These are phyloP conservation scores for Mycena galericulata DNA, from an alignment of 768 basidiomycete species.

Conservation along the genomic window DNA sequence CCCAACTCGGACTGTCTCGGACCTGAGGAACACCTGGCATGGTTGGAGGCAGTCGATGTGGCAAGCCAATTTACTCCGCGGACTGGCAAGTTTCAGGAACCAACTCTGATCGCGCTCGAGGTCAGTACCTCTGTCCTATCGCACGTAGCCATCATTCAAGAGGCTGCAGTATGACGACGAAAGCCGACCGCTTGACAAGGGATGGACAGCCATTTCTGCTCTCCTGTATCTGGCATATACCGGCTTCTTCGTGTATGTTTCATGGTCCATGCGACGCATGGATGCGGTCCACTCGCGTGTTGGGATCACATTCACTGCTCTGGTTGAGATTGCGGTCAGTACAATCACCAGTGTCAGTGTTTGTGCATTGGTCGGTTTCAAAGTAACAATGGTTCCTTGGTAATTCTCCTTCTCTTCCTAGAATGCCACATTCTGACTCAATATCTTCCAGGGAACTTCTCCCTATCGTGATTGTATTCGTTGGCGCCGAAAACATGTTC, in stretches of 20 bases:
- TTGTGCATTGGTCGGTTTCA: slow-evolving; percentile 90
- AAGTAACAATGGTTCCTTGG: slow-evolving; percentile 92
- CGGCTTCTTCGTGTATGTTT: slow-evolving; percentile 80
- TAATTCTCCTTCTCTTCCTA: slow-evolving; percentile 42
- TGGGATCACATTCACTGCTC: slow-evolving; percentile 92
- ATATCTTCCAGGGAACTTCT: slow-evolving; percentile 75
- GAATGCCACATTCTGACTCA: slow-evolving; percentile 9
- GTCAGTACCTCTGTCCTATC: slow-evolving; percentile 41
- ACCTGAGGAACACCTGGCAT: slow-evolving; percentile 69
- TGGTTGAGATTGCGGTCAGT: slow-evolving; percentile 92
- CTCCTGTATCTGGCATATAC: slow-evolving; percentile 84
- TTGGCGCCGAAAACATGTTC: slow-evolving; percentile 98
- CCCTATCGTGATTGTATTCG: slow-evolving; percentile 94
- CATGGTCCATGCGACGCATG: slow-evolving; percentile 80
- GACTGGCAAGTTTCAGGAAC: slow-evolving; percentile 48
- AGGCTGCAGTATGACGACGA: slow-evolving; percentile 64
- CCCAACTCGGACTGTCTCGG: slow-evolving; percentile 78
- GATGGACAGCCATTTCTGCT: slow-evolving; percentile 72
- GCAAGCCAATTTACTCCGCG: slow-evolving; percentile 51
- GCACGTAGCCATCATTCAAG: slow-evolving; percentile 8
- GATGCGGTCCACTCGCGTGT: slow-evolving; percentile 89
- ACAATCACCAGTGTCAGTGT: slow-evolving; percentile 95
- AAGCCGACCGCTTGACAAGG: slow-evolving; percentile 56
- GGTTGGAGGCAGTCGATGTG: slow-evolving; percentile 66
- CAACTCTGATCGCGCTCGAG: slow-evolving; percentile 61